Conservation (phyloP, 139 green algal genomes). For the Marvania coccoides region DNA sequence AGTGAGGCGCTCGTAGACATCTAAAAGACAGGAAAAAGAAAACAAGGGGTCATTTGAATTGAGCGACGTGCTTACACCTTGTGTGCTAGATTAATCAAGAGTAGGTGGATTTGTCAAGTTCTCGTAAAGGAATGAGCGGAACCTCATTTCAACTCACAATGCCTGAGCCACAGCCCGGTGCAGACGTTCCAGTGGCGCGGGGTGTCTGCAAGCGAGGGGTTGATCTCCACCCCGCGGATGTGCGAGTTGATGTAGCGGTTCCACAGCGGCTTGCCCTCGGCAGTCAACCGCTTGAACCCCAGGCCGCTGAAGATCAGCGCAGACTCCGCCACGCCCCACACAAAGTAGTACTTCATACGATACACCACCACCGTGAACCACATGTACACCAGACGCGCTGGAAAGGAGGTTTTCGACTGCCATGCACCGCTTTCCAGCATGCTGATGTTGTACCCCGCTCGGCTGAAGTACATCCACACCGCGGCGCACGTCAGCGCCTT, state of each 20-base stretch:
- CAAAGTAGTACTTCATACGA: slow-evolving; percentile 40
- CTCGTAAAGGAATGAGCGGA: not conserved
- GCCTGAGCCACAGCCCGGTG: slow-evolving; percentile 63
- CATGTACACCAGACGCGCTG: slow-evolving; percentile 7
- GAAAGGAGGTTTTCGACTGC: not conserved
- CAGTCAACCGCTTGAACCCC: slow-evolving; percentile 47
- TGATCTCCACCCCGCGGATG: slow-evolving; percentile 59
- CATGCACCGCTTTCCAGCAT: slow-evolving; percentile 5
- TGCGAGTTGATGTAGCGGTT: slow-evolving; percentile 62
- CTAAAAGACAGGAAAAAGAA: too few species aligned
- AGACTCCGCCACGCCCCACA: slow-evolving; percentile 45
- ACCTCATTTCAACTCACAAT: slow-evolving; percentile 23
- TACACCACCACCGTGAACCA: slow-evolving; percentile 17
- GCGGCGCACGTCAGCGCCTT: slow-evolving; percentile 39
- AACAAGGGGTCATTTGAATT: not conserved
- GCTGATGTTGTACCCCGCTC: not conserved
- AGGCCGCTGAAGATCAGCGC: slow-evolving; percentile 61
- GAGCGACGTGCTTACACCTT: not conserved
- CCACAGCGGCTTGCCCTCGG: slow-evolving; percentile 31
- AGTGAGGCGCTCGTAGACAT: slow-evolving; percentile 81
- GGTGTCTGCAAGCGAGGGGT: slow-evolving; percentile 46
- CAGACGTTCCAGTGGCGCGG: slow-evolving; percentile 67
- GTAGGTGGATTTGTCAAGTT: not conserved
- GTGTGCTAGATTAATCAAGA: not conserved
- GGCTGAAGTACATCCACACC: slow-evolving; percentile 21